Evolutionary conservation across 768 basidiomycete genomes (phyloP), one percentile per base, ranked within the genome.

Genomic region (Lactarius pseudohatsudake): DNA sequence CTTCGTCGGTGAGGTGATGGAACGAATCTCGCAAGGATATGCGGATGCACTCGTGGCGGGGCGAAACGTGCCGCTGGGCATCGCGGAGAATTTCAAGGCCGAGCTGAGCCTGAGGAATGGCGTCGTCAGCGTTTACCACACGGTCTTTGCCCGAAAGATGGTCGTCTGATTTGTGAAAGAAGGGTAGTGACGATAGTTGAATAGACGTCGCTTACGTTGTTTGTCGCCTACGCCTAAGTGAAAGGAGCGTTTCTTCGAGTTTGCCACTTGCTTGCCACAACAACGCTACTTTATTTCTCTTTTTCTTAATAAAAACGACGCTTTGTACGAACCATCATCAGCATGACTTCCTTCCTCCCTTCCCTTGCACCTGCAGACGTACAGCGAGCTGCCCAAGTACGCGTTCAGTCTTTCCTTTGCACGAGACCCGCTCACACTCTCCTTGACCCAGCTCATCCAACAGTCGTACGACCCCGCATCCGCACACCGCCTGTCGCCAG

Each of bases 341-440:
- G 38, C 28, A 70, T 70, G 70, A 56, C 72, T 3, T 55, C 64
- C 7, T 85, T 88, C 73, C 80, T 89, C 57, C 87, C 87, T 61
- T 71, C 78, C 43, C 76, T 89, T 36, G 75, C 82, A 16, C 78
- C 76, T 62, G 80, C 75, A 61, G 88, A 88, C 71, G 73, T 88
- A 28, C 76, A 85, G 72, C 84, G 81, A 71, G 87, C 86, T 32
- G 81, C 81, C 63, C 82, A 86, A 81, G 87, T 87, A 76, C 76
- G 81, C 38, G 18, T 32, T 11, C 60, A 66, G 62, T 50, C 59
- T 50, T 50, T 68, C 67, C 70, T 69, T 53, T 67, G 45, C 36
- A 18, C 22, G 3, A 53, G 2, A 34, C 30, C 53, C 36, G 45
- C 50, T 63, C 62, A 45, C 43, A 3, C 38, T 6, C 20, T 26